phyloP scores from a whole-genome alignment of 768 basidiomycete genomes.

The Russula virescens region DNA sequence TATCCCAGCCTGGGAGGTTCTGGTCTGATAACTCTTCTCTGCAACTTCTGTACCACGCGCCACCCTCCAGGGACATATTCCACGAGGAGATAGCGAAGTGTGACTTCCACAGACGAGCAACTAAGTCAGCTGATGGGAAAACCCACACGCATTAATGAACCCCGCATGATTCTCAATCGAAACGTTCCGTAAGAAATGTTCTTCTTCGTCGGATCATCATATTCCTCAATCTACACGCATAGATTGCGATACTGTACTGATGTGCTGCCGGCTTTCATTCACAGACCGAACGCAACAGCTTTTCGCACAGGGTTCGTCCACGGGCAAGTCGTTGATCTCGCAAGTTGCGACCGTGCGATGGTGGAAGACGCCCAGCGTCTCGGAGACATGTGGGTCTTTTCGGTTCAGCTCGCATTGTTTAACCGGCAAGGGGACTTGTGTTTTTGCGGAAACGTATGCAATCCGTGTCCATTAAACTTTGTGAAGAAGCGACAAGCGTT shows the following conservation, averaged over 20 bases:
- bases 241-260: neutral
- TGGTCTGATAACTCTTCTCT: neutral
- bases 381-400: too few relatives aligned
- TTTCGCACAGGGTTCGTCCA: too few relatives aligned
- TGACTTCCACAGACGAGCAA: neutral
- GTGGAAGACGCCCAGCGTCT: too few relatives aligned
- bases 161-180: neutral
- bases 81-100: neutral
- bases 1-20: neutral
- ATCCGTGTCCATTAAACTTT: neutral
- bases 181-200: too few relatives aligned
- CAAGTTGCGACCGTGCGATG: too few relatives aligned
- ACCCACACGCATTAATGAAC: neutral
- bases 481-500: neutral
- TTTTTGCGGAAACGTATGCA: neutral
- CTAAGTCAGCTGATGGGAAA: neutral
- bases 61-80: conserved; percentile 4
- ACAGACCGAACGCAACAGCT: neutral
- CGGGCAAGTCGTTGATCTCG: too few relatives aligned
- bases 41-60: neutral
- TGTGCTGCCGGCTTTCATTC: neutral
- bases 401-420: too few relatives aligned
- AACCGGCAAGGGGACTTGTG: neutral
- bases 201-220: too few relatives aligned
- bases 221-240: too few relatives aligned